Evolutionary conservation across 1,139 yeast species (phyloP), one percentile per base, ranked within the genome.

Genomic region (Eremothecium sinecaudum): DNA sequence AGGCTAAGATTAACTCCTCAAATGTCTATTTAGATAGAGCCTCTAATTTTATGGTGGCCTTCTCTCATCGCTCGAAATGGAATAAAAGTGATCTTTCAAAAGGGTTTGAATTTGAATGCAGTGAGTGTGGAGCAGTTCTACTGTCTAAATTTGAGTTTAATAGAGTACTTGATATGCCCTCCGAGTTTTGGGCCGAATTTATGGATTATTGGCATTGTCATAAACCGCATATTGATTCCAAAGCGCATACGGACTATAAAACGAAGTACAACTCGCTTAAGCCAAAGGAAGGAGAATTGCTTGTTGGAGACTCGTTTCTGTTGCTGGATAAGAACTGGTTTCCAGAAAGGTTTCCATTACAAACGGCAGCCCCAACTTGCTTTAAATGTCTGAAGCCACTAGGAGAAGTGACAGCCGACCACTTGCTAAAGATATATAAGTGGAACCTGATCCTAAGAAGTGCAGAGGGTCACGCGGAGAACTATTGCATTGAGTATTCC

Each of bases 121-220:
- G 21, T 1, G 17, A 31, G 1, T 53, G 59, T 34, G 19, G 34
- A 3, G 16, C 20, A 5, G 4, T 8, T 8, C 26, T 50, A 8
- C 33, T 52, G 8, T 27, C 37, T 5, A 27, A 25, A 4, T 18
- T 32, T 2, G 46, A 51, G 25, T 48, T 46, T 26, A 19, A 22
- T 5, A 46, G 35, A 21, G 58, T 79, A 30, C 59, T 64, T 43
- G 82, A 83, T 29, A 71, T 87, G 77, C 98, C 98, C 0, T 80
- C 94, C 1, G 96, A 86, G 48, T 66, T 75, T 36, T 90, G 98
- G 98, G 74, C 81, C 9, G 98, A 90, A 53, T 65, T 90, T 71
- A 81, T 90, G 94, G 97, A 90, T 41, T 81, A 80, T 45, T 90
- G 98, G 98, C 97, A 90, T 56, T 90, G 98, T 53, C 97, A 90